Evolutionary conservation across 805 yeast species (phyloP).

Genomic region (Cyberlindnera xylosilytica): DNA sequence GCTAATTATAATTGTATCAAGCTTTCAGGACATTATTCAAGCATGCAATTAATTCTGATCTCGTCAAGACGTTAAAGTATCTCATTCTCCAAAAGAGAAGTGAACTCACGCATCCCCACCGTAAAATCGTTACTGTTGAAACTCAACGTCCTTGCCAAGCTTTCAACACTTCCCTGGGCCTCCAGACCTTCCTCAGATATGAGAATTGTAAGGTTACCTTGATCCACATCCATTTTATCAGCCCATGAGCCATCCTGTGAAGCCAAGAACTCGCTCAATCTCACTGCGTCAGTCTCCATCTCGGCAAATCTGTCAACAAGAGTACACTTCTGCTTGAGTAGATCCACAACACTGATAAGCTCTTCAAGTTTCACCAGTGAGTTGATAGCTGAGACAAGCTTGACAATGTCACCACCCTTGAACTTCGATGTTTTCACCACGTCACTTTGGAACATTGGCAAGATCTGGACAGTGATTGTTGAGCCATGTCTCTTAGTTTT

Average conservation of each 20-base stretch:
- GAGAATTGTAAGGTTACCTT: slow-evolving; percentile 1
- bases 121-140: background rate
- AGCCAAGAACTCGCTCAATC: slow-evolving; percentile 9
- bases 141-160: background rate
- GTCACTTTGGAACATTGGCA: slow-evolving; percentile 10
- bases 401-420: slow-evolving; percentile 9
- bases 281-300: slow-evolving; percentile 14
- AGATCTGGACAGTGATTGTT: slow-evolving; percentile 10
- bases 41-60: too few relatives aligned
- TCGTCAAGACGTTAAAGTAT: background rate
- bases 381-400: slow-evolving; percentile 1
- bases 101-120: background rate
- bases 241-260: background rate
- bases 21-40: too few relatives aligned
- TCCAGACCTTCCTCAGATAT: slow-evolving; percentile 6
- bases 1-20: too few relatives aligned
- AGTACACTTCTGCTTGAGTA: slow-evolving; percentile 3
- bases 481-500: slow-evolving; percentile 6
- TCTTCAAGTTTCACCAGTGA: slow-evolving; percentile 2
- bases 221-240: slow-evolving; percentile 7
- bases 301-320: slow-evolving; percentile 15
- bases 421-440: slow-evolving; percentile 2
- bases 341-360: background rate
- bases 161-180: background rate
- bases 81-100: background rate